Evolutionary conservation across 768 basidiomycete species (phyloP).

Genomic region (Kwoniella botswanensis): DNA sequence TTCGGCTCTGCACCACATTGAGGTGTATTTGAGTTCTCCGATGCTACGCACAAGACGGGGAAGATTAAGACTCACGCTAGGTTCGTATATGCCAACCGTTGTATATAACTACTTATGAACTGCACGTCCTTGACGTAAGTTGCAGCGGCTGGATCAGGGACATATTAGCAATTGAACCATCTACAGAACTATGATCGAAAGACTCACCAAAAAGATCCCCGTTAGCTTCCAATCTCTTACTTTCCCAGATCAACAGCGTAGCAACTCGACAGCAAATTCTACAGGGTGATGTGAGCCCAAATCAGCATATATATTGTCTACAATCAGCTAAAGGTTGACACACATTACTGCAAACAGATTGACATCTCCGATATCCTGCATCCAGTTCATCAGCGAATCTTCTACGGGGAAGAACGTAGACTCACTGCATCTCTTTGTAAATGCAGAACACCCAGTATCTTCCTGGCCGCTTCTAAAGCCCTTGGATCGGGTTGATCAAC

Average conservation of each 20-base stretch:
- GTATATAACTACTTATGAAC: conserved; percentile 10
- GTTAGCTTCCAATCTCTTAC: conserved; percentile 18
- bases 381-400: not conserved
- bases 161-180: not conserved
- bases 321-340: not conserved
- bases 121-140: conserved; percentile 17
- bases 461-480: conserved; percentile 15
- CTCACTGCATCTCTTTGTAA: conserved; percentile 24
- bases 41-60: too few species aligned
- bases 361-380: conserved; percentile 27
- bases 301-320: not conserved
- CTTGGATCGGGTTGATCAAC: conserved; percentile 5
- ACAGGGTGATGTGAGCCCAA: not conserved
- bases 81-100: conserved; percentile 2
- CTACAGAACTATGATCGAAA: not conserved
- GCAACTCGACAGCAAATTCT: conserved; percentile 26
- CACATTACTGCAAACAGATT: conserved; percentile 29
- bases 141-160: conserved; percentile 15
- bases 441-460: conserved; percentile 26
- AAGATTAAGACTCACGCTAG: conserved; percentile 12
- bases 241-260: conserved; percentile 21
- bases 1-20: not conserved
- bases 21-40: not conserved
- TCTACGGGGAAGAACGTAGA: not conserved
- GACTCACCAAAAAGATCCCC: conserved; percentile 19